These are phyloP conservation scores for Dendryphion nanum DNA, from an alignment of 2,329 filamentous ascomycete genomes.

Conservation along the genomic window DNA sequence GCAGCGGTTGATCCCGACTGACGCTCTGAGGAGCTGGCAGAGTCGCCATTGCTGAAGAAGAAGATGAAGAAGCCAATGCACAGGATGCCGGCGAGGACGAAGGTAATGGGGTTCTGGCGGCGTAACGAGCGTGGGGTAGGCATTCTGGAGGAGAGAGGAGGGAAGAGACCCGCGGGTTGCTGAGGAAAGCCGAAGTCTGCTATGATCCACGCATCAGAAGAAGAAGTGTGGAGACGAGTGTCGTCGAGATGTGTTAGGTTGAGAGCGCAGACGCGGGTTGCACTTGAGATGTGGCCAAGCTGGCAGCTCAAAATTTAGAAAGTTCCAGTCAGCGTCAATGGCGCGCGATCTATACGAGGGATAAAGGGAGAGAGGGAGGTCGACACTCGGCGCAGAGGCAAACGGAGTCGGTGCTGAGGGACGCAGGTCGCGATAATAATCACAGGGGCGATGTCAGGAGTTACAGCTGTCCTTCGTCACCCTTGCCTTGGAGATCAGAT, in stretches of 20 bases:
- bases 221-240: conserved; percentile 7
- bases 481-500: conserved; percentile 13
- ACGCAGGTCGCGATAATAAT: neutral
- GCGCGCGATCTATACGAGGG: no score
- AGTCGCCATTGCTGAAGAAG: conserved; percentile 59
- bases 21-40: conserved; percentile 48
- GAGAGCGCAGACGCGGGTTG: conserved; percentile 8
- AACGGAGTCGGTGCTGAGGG: neutral
- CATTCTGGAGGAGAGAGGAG: conserved; percentile 44
- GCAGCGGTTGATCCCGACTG: conserved; percentile 58
- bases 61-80: conserved; percentile 61
- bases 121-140: conserved; percentile 67
- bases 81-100: conserved; percentile 69
- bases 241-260: conserved; percentile 9
- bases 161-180: conserved; percentile 28
- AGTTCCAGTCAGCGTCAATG: neutral
- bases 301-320: conserved; percentile 5
- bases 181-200: conserved; percentile 19
- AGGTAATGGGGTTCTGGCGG: conserved; percentile 74
- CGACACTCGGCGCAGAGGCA: neutral
- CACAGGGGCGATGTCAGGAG: conserved; percentile 16
- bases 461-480: conserved; percentile 6
- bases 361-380: no score
- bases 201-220: conserved; percentile 37
- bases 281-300: conserved; percentile 33